A percentile compares a stretch with the other conserved stretches of the same genome.
Evolutionary conservation across 495 filamentous ascomycete genomes (phyloP).

Genomic region (Xylaria venustula): DNA sequence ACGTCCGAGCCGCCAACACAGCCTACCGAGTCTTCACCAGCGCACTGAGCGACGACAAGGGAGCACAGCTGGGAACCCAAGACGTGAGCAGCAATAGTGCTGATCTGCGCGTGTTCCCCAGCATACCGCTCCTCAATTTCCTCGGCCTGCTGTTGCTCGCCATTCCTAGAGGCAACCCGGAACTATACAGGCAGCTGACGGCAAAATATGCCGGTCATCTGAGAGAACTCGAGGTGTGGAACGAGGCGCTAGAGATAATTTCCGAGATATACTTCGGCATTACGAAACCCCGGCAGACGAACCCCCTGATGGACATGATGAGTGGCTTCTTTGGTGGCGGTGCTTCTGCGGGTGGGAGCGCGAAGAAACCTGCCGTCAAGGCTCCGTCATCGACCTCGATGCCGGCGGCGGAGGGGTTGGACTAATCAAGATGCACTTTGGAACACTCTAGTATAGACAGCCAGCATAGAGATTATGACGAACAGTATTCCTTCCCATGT

Average conservation of each 20-base stretch:
- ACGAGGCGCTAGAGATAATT: constrained; percentile 79
- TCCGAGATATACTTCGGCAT: constrained; percentile 99
- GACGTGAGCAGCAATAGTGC: constrained; percentile 73
- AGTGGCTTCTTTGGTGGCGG: constrained; percentile 79
- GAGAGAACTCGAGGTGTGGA: constrained; percentile 71
- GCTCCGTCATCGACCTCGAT: constrained; percentile 44
- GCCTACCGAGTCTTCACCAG: constrained; percentile 77
- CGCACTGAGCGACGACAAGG: constrained; percentile 65
- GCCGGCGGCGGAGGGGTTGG: constrained; percentile 53
- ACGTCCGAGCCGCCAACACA: constrained; percentile 83
- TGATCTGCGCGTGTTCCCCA: constrained; percentile 81
- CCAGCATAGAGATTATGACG: constrained; percentile 1
- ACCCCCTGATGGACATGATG: constrained; percentile 97
- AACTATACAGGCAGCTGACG: constrained; percentile 80
- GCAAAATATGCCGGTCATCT: constrained; percentile 78
- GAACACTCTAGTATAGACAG: constrained; percentile 10
- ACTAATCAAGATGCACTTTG: constrained; percentile 31
- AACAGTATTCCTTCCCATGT: not conserved
- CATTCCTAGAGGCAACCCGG: constrained; percentile 72
- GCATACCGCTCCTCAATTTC: constrained; percentile 90
- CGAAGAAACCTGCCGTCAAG: constrained; percentile 42
- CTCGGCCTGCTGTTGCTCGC: constrained; percentile 78
- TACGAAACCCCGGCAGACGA: constrained; percentile 79
- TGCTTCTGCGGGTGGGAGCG: constrained; percentile 36
- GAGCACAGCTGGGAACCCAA: constrained; percentile 66